Percentiles rank a stretch among this genome's conserved stretches.
Conservation (phyloP, 2,329 filamentous ascomycete species). For the Stemphylium vesicarium region DNA sequence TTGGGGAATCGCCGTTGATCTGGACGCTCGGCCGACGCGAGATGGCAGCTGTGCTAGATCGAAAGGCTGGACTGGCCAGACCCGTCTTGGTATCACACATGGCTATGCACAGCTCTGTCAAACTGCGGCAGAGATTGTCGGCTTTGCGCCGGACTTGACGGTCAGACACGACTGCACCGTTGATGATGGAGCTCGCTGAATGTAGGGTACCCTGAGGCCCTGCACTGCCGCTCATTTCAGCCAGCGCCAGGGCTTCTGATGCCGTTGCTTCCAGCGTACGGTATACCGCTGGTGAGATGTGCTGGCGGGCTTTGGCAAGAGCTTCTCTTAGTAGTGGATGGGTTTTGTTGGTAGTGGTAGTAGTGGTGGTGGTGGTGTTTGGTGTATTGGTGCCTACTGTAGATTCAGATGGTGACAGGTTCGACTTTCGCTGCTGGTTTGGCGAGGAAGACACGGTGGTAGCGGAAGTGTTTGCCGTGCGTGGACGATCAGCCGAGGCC, state of each 20-base stretch:
- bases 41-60: slow-evolving; percentile 28
- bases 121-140: slow-evolving; percentile 87
- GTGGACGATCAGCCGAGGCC: slow-evolving; percentile 78
- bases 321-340: slow-evolving; percentile 84
- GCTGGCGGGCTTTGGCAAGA: slow-evolving; percentile 75
- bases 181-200: slow-evolving; percentile 69
- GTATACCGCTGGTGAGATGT: slow-evolving; percentile 75
- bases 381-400: slow-evolving; percentile 52
- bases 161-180: slow-evolving; percentile 69
- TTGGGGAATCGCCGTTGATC: slow-evolving; percentile 45
- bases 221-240: slow-evolving; percentile 75
- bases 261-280: slow-evolving; percentile 80
- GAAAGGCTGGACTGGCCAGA: slow-evolving; percentile 39
- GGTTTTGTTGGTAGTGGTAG: slow-evolving; percentile 65
- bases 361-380: slow-evolving; percentile 61
- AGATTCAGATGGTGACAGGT: slow-evolving; percentile 49
- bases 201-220: slow-evolving; percentile 68
- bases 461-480: slow-evolving; percentile 87
- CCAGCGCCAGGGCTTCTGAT: slow-evolving; percentile 78
- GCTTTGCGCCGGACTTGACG: slow-evolving; percentile 87
- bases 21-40: slow-evolving; percentile 47
- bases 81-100: slow-evolving; percentile 57
- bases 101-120: slow-evolving; percentile 91
- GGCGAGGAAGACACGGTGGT: slow-evolving; percentile 92
- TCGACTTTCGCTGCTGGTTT: slow-evolving; percentile 68